phyloP scores from a whole-genome alignment of 148 eudicot genomes.

The Rhododendron williamsianum region DNA sequence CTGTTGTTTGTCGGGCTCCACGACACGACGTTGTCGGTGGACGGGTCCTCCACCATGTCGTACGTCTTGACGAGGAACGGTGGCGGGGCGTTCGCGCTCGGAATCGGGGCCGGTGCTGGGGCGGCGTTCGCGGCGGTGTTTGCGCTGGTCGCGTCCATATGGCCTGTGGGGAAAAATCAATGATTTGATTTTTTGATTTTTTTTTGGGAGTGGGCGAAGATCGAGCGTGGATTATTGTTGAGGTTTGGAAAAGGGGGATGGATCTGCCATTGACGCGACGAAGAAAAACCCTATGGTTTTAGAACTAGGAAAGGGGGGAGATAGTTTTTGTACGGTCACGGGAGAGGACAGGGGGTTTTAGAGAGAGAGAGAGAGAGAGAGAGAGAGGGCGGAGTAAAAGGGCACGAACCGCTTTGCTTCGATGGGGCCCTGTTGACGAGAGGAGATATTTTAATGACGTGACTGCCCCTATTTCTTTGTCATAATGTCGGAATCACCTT shows the following conservation, averaged over 20 bases:
- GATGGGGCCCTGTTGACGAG: not conserved
- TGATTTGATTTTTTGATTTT: not conserved
- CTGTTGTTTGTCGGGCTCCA: slow-evolving; percentile 77
- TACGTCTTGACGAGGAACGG: slow-evolving; percentile 68
- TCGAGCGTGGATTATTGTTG: not conserved
- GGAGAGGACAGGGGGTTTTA: not conserved
- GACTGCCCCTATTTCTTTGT: not conserved
- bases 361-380: not conserved
- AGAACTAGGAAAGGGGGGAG: not conserved
- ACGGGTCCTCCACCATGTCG: slow-evolving; percentile 77
- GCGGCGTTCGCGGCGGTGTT: not conserved
- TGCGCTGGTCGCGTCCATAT: slow-evolving; percentile 1
- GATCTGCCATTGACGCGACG: not conserved
- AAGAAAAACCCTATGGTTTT: slow-evolving; percentile 2
- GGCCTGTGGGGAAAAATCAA: not conserved
- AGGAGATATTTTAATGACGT: not conserved
- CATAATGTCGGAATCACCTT: not conserved
- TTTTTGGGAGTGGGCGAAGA: not conserved
- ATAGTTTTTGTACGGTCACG: not conserved
- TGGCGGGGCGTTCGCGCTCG: slow-evolving; percentile 47
- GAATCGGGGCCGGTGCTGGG: slow-evolving; percentile 35
- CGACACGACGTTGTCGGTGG: slow-evolving; percentile 61
- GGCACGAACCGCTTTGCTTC: not conserved
- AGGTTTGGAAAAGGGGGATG: not conserved
- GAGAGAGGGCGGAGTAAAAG: not conserved